A percentile compares a stretch with the other conserved stretches of the same genome.
Conservation (phyloP, 73 alveolate genomes). For the Breviolum minutum region DNA sequence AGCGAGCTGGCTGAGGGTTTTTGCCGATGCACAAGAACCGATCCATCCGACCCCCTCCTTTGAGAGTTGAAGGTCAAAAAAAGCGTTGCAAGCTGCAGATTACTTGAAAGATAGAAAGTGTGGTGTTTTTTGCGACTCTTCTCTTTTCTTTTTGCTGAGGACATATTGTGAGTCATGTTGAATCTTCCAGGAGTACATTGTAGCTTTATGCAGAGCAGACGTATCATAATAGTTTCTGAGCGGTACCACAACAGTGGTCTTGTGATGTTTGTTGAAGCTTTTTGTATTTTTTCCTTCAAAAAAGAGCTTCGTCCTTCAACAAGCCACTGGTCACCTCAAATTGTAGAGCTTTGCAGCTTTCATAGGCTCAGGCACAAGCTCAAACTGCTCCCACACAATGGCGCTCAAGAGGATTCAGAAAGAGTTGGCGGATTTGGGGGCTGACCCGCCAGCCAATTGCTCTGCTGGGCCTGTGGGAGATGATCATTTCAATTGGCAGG, state of each 20-base stretch:
- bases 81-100: no score
- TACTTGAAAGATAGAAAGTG: no score
- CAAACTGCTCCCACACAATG: constrained; percentile 31
- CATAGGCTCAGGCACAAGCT: not conserved
- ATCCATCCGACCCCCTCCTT: not conserved
- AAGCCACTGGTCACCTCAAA: no score
- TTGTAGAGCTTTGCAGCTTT: no score
- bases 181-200: no score
- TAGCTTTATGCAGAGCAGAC: no score
- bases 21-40: not conserved
- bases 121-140: no score
- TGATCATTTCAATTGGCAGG: constrained; percentile 97
- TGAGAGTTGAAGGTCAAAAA: not conserved
- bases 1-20: constrained; percentile 13
- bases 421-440: constrained; percentile 75
- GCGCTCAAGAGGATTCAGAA: constrained; percentile 94
- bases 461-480: constrained; percentile 99
- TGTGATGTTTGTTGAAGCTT: not conserved
- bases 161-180: no score
- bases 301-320: not conserved
- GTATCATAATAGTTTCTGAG: not conserved
- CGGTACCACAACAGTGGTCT: not conserved
- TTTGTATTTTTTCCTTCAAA: no score
- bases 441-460: constrained; percentile 98
- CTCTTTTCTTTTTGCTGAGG: no score